phyloP scores from a whole-genome alignment of 2,329 filamentous ascomycete genomes.

The Sporothrix inflata region DNA sequence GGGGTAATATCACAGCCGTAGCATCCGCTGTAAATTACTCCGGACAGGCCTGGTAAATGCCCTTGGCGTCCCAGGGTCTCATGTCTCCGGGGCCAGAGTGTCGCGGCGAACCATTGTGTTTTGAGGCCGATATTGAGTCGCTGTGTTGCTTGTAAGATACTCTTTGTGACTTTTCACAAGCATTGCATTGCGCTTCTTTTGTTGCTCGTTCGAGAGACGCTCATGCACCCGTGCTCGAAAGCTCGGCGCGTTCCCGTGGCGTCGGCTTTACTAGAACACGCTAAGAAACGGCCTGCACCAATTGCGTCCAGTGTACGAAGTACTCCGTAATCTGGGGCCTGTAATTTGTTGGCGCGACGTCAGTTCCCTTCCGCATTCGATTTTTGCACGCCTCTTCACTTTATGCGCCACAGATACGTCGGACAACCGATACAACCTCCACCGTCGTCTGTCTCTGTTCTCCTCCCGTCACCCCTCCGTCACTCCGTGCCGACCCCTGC shows the following conservation, averaged over 20 bases:
- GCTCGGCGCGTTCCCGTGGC: not conserved
- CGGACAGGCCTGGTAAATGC: not conserved
- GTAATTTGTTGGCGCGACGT: constrained; percentile 13
- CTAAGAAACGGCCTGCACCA: constrained; percentile 11
- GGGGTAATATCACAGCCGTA: not conserved
- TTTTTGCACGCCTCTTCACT: constrained; percentile 16
- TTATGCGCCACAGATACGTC: not conserved
- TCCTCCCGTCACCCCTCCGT: not conserved
- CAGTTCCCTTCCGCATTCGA: not conserved
- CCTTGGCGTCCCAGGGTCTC: not conserved
- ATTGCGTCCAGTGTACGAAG: constrained; percentile 9
- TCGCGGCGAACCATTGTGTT: not conserved
- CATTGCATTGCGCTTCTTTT: not conserved
- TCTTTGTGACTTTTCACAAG: not conserved
- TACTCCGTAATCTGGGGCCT: constrained; percentile 1
- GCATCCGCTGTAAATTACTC: constrained; percentile 1
- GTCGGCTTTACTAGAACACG: constrained; percentile 13
- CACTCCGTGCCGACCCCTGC: constrained; percentile 1
- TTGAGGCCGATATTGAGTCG: not conserved
- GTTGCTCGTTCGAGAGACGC: not conserved
- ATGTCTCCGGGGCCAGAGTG: not conserved
- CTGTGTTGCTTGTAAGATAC: too few species aligned
- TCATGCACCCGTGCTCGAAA: not conserved
- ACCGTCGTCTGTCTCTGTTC: not conserved
- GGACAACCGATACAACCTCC: not conserved